Conservation (phyloP, 2,329 filamentous ascomycete species). For the Fulvia fulva region DNA sequence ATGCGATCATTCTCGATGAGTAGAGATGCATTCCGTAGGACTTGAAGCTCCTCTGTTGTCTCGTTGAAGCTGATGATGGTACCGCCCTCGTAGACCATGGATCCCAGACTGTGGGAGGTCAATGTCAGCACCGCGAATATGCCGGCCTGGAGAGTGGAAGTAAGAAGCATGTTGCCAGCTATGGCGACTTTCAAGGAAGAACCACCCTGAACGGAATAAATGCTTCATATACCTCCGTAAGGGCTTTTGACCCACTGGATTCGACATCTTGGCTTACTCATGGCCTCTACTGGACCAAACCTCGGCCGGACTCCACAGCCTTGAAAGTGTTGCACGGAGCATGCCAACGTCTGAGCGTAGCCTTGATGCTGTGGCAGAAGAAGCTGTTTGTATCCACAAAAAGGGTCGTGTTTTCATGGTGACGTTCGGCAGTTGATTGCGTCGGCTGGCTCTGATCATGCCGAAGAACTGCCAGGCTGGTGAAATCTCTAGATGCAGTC, state of each 20-base stretch:
- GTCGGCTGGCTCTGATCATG: not conserved
- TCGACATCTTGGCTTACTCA: not conserved
- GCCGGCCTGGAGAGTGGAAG: not conserved
- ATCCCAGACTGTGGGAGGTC: not conserved
- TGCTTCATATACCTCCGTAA: not conserved
- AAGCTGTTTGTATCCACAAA: not conserved
- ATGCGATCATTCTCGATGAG: not conserved
- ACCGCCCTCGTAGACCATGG: not conserved
- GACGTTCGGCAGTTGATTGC: not conserved
- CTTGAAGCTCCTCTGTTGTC: not conserved
- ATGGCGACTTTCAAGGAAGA: too few species aligned
- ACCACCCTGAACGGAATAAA: too few species aligned
- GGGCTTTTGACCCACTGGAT: not conserved
- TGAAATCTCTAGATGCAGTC: not conserved
- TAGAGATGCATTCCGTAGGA: not conserved
- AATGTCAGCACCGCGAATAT: not conserved
- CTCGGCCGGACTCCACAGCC: too few species aligned
- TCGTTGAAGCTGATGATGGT: not conserved
- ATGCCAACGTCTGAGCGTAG: not conserved
- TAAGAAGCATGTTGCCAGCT: not conserved
- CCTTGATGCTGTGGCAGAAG: not conserved
- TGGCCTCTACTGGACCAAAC: too few species aligned
- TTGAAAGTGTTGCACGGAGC: too few species aligned
- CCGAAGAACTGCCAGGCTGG: not conserved
- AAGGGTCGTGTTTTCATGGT: not conserved